These are phyloP conservation scores for Taxawa tesnikishii DNA, from an alignment of 2,329 filamentous ascomycete species.

Conservation along the genomic window DNA sequence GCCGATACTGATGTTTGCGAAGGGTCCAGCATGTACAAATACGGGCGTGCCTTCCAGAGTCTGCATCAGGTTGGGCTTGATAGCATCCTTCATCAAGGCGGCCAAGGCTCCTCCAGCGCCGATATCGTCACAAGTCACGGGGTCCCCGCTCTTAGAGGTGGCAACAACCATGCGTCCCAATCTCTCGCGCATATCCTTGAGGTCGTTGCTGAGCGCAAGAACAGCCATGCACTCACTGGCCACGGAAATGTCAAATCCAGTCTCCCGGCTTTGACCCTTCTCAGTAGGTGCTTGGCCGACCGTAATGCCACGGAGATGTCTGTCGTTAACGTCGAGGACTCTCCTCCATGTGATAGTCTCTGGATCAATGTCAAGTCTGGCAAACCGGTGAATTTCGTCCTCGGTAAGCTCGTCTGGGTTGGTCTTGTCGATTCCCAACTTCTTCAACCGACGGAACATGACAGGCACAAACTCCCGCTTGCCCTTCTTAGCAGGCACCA, in stretches of 20 bases:
- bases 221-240: conserved; percentile 98
- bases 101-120: conserved; percentile 85
- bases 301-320: conserved; percentile 80
- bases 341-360: conserved; percentile 95
- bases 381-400: conserved; percentile 79
- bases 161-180: conserved; percentile 93
- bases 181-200: conserved; percentile 82
- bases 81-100: conserved; percentile 92
- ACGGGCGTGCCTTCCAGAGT: conserved; percentile 94
- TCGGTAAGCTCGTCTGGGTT: conserved; percentile 81
- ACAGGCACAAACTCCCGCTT: conserved; percentile 75
- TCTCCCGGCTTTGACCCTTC: conserved; percentile 76
- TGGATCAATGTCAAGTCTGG: conserved; percentile 90
- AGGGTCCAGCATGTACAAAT: conserved; percentile 93
- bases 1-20: conserved; percentile 96
- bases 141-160: conserved; percentile 71
- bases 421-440: conserved; percentile 91
- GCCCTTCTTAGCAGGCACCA: conserved; percentile 84
- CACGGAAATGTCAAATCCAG: conserved; percentile 95
- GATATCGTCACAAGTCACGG: conserved; percentile 91
- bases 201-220: conserved; percentile 77
- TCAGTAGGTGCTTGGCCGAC: conserved; percentile 82
- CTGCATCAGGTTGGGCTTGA: conserved; percentile 99
- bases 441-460: conserved; percentile 88
- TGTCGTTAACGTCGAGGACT: conserved; percentile 93